phyloP scores from a whole-genome alignment of 352 stramenopile species.

The Phytophthora chlamydospora region DNA sequence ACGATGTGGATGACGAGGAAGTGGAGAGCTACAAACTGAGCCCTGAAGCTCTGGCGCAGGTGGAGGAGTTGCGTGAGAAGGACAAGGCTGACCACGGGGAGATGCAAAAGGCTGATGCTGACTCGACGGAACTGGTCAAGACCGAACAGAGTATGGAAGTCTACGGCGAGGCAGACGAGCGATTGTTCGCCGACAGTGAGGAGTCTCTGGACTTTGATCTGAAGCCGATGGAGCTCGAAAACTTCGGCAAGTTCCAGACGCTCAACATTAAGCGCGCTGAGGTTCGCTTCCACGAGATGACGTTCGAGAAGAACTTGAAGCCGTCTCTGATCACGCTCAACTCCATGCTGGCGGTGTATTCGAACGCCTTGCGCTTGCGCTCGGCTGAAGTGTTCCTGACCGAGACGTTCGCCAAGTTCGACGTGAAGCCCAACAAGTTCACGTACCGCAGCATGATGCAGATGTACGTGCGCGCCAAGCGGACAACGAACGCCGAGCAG shows the following conservation, averaged over 20 bases:
- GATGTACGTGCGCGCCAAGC: slow-evolving; percentile 78
- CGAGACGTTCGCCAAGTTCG: slow-evolving; percentile 55
- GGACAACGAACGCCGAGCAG: slow-evolving; percentile 56
- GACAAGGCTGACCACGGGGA: slow-evolving; percentile 41
- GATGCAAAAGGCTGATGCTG: slow-evolving; percentile 47
- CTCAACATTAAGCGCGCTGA: slow-evolving; percentile 73
- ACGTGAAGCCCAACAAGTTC: slow-evolving; percentile 52
- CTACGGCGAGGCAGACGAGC: slow-evolving; percentile 42
- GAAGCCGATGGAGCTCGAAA: slow-evolving; percentile 57
- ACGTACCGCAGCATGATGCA: slow-evolving; percentile 85
- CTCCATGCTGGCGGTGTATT: slow-evolving; percentile 78
- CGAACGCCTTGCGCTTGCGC: slow-evolving; percentile 73
- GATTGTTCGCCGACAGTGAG: slow-evolving; percentile 41
- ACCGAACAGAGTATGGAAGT: slow-evolving; percentile 41
- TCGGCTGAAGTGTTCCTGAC: slow-evolving; percentile 56
- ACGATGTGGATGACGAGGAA: slow-evolving; percentile 61
- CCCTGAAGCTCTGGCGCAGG: slow-evolving; percentile 40
- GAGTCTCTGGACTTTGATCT: slow-evolving; percentile 55
- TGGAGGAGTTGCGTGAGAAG: slow-evolving; percentile 42
- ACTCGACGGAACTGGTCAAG: slow-evolving; percentile 34
- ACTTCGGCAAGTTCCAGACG: slow-evolving; percentile 78
- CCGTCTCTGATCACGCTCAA: slow-evolving; percentile 72
- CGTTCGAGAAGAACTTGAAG: slow-evolving; percentile 39
- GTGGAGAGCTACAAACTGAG: slow-evolving; percentile 50
- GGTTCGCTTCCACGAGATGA: slow-evolving; percentile 70